phyloP scores from a whole-genome alignment of 2,329 filamentous ascomycete species.

The Teratosphaeria nubilosa region DNA sequence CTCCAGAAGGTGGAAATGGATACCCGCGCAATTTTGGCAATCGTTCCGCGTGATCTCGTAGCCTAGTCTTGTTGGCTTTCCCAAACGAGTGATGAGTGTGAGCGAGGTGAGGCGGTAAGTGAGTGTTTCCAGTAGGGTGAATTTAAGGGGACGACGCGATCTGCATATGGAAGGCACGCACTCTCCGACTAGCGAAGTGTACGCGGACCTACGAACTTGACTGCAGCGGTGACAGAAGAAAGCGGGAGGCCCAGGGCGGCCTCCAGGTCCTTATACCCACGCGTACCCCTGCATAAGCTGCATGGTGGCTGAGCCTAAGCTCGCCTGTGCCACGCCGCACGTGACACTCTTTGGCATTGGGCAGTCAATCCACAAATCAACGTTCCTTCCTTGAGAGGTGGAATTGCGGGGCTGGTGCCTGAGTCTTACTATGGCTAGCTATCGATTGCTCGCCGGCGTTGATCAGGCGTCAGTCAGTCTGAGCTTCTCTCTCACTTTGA shows the following conservation, averaged over 20 bases:
- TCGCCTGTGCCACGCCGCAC: background rate
- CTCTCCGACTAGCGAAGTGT: conserved; percentile 2
- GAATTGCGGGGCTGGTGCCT: background rate
- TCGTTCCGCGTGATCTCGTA: conserved; percentile 10
- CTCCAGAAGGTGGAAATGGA: background rate
- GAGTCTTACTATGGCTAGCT: background rate
- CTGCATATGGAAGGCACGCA: conserved; percentile 27
- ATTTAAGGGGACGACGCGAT: conserved; percentile 41
- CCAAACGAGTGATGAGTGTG: conserved; percentile 42
- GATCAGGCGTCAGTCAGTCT: background rate
- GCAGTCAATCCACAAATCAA: background rate
- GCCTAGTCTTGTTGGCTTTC: conserved; percentile 3
- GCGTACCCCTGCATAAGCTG: background rate
- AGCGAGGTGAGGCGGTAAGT: conserved; percentile 26
- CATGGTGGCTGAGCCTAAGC: background rate
- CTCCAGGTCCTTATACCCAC: background rate
- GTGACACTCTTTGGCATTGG: background rate
- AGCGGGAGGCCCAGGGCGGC: background rate
- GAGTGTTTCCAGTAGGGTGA: conserved; percentile 28
- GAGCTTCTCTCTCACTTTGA: background rate
- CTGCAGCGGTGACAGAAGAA: conserved; percentile 23
- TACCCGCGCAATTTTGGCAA: background rate
- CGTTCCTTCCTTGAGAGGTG: background rate
- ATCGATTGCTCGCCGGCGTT: background rate
- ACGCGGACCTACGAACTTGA: conserved; percentile 16